Evolutionary conservation across 1,284 basidiomycete genomes (phyloP), one percentile per base, ranked within the genome.

Genomic region (Malassezia brasiliensis): DNA sequence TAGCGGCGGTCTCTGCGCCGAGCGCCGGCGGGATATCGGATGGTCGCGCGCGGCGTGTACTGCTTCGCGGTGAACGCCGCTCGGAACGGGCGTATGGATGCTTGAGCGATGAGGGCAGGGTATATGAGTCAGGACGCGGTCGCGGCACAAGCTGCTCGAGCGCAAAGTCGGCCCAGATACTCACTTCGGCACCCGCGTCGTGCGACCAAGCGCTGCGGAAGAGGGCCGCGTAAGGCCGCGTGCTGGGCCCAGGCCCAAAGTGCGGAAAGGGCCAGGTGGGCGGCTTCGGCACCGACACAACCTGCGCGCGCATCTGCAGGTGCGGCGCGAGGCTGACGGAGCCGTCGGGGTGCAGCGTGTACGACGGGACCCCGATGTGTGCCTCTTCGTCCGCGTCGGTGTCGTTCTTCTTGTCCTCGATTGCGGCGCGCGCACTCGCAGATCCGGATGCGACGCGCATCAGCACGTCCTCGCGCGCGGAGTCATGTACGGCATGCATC

Each of bases 121-220:
- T 49, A 25, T 50, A 52, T 5, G 45, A 52, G 32, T 51, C 41
- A 2, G 52, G 50, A 2, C 49, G 52, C 12, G 45, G 19, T 5
- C 30, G 36, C 4, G 67, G 67, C 2, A 67, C 49, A 0, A 69
- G 52, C 50, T 59, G 53, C 37, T 69, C 67, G 1, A 69, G 59
- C 22, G 61, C 65, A n/a, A 69, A 40, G 44, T 69, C 67, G 9
- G 64, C 53, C 67, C 67, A 69, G 1, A 69, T 61, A 41, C 64
- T 64, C n/a, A 25, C 28, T 7, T 56, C 35, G 35, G 51, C 37
- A 52, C 17, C 34, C 51, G 54, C 42, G 50, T 64, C 39, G 52
- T 40, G 1, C 50, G 52, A 2, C 55, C 56, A 3, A 47, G 56
- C 14, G 39, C 47, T 52, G 19, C 64, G 56, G 6, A 69, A 50